Evolutionary conservation across 2,329 filamentous ascomycete genomes (phyloP).

Genomic region (Talaromyces funiculosus): DNA sequence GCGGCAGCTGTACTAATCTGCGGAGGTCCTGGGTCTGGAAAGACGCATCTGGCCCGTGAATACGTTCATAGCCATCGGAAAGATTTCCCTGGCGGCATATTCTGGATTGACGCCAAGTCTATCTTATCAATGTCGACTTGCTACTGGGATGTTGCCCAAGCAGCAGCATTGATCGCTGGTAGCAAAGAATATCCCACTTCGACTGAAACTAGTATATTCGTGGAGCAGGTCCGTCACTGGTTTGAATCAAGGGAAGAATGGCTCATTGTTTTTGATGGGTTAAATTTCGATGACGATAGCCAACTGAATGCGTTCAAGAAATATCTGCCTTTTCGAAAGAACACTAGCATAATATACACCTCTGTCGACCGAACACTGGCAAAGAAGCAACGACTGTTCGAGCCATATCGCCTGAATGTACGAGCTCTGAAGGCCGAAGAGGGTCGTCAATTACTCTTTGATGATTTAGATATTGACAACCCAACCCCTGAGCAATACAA

Average conservation of each 20-base stretch:
- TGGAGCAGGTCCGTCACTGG: conserved; percentile 57
- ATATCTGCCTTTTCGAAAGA: conserved; percentile 60
- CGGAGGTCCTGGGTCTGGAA: conserved; percentile 61
- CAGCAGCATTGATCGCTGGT: conserved; percentile 46
- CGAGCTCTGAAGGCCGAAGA: conserved; percentile 51
- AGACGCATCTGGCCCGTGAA: conserved; percentile 63
- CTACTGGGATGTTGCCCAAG: conserved; percentile 62
- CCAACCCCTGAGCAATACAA: conserved; percentile 51
- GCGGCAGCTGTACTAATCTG: conserved; percentile 60
- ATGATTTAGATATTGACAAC: conserved; percentile 55
- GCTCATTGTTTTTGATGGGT: conserved; percentile 63
- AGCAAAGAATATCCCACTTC: conserved; percentile 31
- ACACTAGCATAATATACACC: conserved; percentile 63
- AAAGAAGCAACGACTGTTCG: conserved; percentile 54
- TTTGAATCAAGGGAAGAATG: conserved; percentile 57
- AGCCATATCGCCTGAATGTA: conserved; percentile 55
- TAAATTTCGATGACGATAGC: conserved; percentile 55
- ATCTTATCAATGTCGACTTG: conserved; percentile 54
- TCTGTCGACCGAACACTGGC: conserved; percentile 56
- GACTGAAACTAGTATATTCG: conserved; percentile 44
- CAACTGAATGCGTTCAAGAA: conserved; percentile 47
- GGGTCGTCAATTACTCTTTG: conserved; percentile 56
- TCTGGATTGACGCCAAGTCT: conserved; percentile 63
- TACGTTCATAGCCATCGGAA: conserved; percentile 58
- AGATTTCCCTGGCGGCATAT: conserved; percentile 60